Conservation (phyloP, 202 grass and related monocot species). For the Cymbopogon flexuosus region DNA sequence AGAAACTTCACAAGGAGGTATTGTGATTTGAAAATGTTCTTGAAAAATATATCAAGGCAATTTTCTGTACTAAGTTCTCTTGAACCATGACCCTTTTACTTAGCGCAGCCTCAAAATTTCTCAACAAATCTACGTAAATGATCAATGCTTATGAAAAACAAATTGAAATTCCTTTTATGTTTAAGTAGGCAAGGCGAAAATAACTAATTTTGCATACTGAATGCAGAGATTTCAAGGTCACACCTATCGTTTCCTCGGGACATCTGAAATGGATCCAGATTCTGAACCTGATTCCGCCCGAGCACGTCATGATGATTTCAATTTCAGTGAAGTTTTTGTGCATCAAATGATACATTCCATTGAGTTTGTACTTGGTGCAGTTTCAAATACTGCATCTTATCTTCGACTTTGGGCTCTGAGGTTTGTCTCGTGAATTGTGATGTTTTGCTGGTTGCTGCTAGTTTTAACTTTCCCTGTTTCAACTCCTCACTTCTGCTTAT, state of each 20-base stretch:
- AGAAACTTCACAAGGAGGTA: constrained; percentile 91
- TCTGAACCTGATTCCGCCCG: constrained; percentile 92
- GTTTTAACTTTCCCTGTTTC: not conserved
- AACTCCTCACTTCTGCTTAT: constrained; percentile 6
- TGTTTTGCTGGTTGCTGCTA: not conserved
- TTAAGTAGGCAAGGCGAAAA: constrained; percentile 13
- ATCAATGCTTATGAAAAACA: not conserved
- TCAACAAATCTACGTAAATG: not conserved
- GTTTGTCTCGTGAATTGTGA: constrained; percentile 41
- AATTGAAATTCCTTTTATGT: not conserved
- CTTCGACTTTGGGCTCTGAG: constrained; percentile 99
- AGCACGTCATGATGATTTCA: constrained; percentile 81
- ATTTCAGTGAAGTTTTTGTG: constrained; percentile 98
- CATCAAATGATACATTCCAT: constrained; percentile 99
- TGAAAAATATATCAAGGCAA: not conserved
- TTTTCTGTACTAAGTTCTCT: not conserved
- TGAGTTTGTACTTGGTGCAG: constrained; percentile 96
- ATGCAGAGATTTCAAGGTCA: constrained; percentile 95
- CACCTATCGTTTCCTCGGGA: constrained; percentile 82
- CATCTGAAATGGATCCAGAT: constrained; percentile 89
- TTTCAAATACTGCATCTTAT: constrained; percentile 98
- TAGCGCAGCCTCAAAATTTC: not conserved
- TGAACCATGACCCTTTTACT: not conserved
- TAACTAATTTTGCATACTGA: constrained; percentile 25
- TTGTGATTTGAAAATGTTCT: constrained; percentile 9